Conservation (phyloP, 1,139 yeast genomes). For the Spathaspora sp. region DNA sequence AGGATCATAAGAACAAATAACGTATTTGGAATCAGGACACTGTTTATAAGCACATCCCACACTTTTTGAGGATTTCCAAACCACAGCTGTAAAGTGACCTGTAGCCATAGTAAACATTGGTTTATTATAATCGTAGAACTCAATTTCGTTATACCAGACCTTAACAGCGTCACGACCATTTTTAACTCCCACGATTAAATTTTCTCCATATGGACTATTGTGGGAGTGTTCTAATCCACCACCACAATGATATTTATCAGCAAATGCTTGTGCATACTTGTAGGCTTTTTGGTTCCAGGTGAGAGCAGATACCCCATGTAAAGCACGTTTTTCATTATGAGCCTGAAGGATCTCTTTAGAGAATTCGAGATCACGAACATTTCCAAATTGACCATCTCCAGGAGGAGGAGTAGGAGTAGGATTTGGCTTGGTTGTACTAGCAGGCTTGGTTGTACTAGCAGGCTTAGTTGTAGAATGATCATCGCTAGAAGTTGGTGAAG, state of each 20-base stretch:
- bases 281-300: conserved; percentile 70
- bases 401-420: neutral
- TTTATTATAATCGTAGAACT: too few relatives aligned
- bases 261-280: conserved; percentile 67
- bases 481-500: neutral
- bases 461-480: too few relatives aligned
- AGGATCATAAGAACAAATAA: conserved; percentile 53
- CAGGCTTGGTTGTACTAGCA: neutral
- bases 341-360: conserved; percentile 45
- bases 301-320: conserved; percentile 58
- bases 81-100: conserved; percentile 84
- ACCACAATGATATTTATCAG: conserved; percentile 70
- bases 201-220: conserved; percentile 84
- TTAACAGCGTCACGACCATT: conserved; percentile 57
- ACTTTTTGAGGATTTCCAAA: conserved; percentile 70
- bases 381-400: conserved; percentile 7
- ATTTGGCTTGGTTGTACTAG: neutral
- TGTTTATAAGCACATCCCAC: conserved; percentile 73
- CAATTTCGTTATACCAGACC: conserved; percentile 85
- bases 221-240: conserved; percentile 64
- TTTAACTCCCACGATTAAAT: conserved; percentile 69
- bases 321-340: conserved; percentile 70
- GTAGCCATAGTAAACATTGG: conserved; percentile 47
- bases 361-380: conserved; percentile 19
- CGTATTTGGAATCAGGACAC: conserved; percentile 51